Evolutionary conservation across 148 eudicot genomes (phyloP).

Genomic region (Polygonum aviculare): DNA sequence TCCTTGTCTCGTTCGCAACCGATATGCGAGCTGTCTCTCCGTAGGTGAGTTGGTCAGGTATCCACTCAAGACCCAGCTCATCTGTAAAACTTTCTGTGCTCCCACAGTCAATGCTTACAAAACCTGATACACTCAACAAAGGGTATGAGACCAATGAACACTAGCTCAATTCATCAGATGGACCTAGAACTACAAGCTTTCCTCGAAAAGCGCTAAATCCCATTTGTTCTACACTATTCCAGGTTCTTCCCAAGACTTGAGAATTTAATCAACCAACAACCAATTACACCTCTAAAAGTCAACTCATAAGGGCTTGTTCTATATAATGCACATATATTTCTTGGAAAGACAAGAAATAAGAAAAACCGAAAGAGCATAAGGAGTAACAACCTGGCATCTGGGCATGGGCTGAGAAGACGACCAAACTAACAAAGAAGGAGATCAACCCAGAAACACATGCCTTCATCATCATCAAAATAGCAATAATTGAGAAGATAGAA

Average conservation of each 20-base stretch:
- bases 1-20: too few relatives aligned
- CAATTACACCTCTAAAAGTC: not conserved
- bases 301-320: not conserved
- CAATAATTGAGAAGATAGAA: too few relatives aligned
- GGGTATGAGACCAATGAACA: too few relatives aligned
- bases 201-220: not conserved
- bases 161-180: too few relatives aligned
- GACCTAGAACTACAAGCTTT: too few relatives aligned
- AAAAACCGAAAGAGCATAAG: not conserved
- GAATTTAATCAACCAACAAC: not conserved
- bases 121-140: too few relatives aligned
- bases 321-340: not conserved
- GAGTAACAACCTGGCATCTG: constrained; percentile 26
- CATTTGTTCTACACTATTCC: not conserved
- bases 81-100: too few relatives aligned
- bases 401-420: constrained; percentile 18
- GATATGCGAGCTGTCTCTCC: too few relatives aligned
- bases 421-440: constrained; percentile 10
- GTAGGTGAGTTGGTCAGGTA: too few relatives aligned
- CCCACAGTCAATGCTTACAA: too few relatives aligned
- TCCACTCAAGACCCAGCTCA: too few relatives aligned
- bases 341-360: not conserved
- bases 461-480: constrained; percentile 18
- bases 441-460: constrained; percentile 13
- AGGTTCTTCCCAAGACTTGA: not conserved